Conservation (phyloP, 495 filamentous ascomycete species). For the Trichoderma virens region DNA sequence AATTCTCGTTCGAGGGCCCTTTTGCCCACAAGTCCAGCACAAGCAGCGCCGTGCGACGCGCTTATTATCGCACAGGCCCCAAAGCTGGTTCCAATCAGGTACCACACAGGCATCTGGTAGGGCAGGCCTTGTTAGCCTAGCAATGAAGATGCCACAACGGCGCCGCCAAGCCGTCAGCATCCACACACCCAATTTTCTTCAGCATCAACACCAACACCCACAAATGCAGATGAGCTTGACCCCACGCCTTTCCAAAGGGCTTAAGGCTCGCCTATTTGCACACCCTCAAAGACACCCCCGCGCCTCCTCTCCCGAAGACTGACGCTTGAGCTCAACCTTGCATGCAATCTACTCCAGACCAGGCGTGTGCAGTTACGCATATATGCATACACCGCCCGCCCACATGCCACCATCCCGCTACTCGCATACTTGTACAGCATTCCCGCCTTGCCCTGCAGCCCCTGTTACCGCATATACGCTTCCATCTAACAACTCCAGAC, state of each 20-base stretch:
- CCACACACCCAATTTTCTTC: neutral
- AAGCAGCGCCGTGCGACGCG: neutral
- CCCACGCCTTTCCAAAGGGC: neutral
- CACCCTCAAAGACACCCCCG: neutral
- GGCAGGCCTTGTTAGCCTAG: slow-evolving; percentile 3
- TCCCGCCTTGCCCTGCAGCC: too few species aligned
- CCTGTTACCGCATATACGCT: too few species aligned
- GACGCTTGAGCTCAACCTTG: neutral
- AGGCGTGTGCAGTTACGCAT: neutral
- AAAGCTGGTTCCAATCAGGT: neutral
- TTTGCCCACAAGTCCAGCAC: neutral
- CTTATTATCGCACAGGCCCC: neutral
- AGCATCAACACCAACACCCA: neutral
- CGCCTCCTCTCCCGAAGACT: neutral
- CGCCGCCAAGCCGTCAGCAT: slow-evolving; percentile 7
- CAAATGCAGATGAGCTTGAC: slow-evolving; percentile 3
- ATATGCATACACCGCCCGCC: too few species aligned
- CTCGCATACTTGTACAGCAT: neutral
- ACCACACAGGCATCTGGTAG: neutral
- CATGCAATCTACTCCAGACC: neutral
- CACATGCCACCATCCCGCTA: neutral
- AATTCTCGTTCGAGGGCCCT: neutral
- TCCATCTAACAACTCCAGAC: too few species aligned
- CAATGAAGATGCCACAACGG: neutral
- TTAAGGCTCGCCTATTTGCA: neutral